These are phyloP conservation scores for Clonostachys sp. DNA, from an alignment of 2,329 filamentous ascomycete species.

Conservation along the genomic window DNA sequence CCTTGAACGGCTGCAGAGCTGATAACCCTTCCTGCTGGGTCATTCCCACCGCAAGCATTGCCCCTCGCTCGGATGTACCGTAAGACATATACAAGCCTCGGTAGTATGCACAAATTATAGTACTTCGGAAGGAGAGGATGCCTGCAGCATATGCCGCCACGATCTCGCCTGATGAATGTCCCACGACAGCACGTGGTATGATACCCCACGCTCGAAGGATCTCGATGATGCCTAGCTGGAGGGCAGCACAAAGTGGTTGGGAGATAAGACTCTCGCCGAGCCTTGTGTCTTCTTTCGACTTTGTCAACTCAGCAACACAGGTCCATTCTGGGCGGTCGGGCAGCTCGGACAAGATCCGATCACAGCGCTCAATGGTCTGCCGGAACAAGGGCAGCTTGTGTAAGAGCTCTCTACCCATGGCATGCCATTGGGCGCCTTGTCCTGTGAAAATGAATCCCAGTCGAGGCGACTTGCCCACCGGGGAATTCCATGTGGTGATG, in stretches of 20 bases:
- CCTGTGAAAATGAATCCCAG: constrained; percentile 22
- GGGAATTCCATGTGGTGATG: not conserved
- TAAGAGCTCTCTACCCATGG: constrained; percentile 15
- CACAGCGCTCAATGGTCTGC: constrained; percentile 14
- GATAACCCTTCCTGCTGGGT: constrained; percentile 8
- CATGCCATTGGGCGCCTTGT: constrained; percentile 15
- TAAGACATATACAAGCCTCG: constrained; percentile 14
- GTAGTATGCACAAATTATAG: constrained; percentile 21
- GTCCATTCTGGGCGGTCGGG: constrained; percentile 2
- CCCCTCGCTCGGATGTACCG: constrained; percentile 8
- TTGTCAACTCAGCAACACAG: constrained; percentile 18
- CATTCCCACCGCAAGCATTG: constrained; percentile 28
- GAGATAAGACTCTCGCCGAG: constrained; percentile 14
- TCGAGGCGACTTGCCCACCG: constrained; percentile 8
- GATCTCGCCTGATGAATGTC: constrained; percentile 39
- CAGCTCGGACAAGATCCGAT: constrained; percentile 13
- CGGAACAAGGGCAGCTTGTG: constrained; percentile 2
- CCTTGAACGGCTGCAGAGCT: constrained; percentile 1
- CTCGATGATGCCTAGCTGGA: constrained; percentile 32
- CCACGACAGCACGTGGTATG: constrained; percentile 23
- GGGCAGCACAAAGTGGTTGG: constrained; percentile 32
- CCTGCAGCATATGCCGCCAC: constrained; percentile 33
- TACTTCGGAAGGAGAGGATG: constrained; percentile 20
- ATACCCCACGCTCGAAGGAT: constrained; percentile 27
- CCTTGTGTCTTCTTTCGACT: constrained; percentile 12